Percentiles rank a stretch among this genome's conserved stretches.
These are phyloP conservation scores for Amauroascus verrucosus DNA, from an alignment of 2,329 filamentous ascomycete species.

Conservation along the genomic window DNA sequence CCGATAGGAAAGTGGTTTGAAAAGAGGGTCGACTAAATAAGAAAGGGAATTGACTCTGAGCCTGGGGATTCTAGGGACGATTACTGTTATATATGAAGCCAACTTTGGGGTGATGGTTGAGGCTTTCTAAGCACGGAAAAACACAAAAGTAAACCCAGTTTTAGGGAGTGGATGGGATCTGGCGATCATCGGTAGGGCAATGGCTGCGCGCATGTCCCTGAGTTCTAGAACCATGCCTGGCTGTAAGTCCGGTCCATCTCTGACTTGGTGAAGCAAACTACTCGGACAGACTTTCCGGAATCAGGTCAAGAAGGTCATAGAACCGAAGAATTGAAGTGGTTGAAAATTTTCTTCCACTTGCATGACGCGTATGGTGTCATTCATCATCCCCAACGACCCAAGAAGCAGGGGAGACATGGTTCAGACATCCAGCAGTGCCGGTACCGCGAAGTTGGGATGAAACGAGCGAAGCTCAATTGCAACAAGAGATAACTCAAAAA, in stretches of 20 bases:
- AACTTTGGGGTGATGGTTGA: not conserved
- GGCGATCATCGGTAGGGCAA: constrained; percentile 1
- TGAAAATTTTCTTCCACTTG: not conserved
- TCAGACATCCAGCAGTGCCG: constrained; percentile 1
- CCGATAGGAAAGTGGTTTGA: not conserved
- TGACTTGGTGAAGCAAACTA: not conserved
- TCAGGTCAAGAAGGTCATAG: not conserved
- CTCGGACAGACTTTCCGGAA: not conserved
- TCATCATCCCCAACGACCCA: not conserved
- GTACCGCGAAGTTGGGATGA: not conserved
- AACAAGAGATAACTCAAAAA: not conserved
- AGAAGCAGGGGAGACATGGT: not conserved
- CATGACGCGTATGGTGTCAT: constrained; percentile 4
- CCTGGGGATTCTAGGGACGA: not conserved
- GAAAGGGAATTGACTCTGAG: not conserved
- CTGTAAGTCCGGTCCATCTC: not conserved
- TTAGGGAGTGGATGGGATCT: not conserved
- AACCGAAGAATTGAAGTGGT: not conserved
- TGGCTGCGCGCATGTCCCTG: not conserved
- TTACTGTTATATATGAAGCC: constrained; percentile 3
- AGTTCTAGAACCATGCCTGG: not conserved
- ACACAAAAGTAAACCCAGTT: not conserved
- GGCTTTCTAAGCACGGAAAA: not conserved
- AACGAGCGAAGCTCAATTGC: not conserved
- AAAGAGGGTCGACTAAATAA: not conserved